phyloP scores from a whole-genome alignment of 2,329 filamentous ascomycete genomes.

The Didymella pinodella region DNA sequence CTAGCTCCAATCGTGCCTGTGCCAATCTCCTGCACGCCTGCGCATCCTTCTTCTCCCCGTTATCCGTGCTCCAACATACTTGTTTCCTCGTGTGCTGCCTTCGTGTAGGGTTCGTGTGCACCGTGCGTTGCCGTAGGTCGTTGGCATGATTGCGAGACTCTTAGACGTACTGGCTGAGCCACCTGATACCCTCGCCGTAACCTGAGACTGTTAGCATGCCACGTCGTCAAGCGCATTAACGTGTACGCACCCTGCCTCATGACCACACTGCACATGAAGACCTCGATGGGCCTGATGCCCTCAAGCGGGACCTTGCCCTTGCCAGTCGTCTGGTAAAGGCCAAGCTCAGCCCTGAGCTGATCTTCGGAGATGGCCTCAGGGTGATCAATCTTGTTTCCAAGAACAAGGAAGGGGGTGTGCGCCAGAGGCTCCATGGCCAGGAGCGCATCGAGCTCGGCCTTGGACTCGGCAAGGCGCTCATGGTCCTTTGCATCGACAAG shows the following conservation, averaged over 20 bases:
- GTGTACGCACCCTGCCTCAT: constrained; percentile 76
- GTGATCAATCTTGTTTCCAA: constrained; percentile 99
- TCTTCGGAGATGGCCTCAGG: constrained; percentile 94
- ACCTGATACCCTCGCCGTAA: constrained; percentile 51
- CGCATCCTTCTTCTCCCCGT: not conserved
- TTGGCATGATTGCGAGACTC: not conserved
- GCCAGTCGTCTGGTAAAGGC: constrained; percentile 74
- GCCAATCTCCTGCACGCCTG: constrained; percentile 5
- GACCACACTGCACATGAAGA: constrained; percentile 97
- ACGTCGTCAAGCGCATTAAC: too few relatives aligned
- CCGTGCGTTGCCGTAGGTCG: not conserved
- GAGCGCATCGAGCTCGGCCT: constrained; percentile 91
- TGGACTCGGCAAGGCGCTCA: constrained; percentile 91
- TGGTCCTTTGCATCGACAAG: constrained; percentile 96
- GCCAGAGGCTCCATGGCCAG: constrained; percentile 93
- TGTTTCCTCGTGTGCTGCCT: not conserved
- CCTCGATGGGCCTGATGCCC: constrained; percentile 70
- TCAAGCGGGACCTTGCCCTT: constrained; percentile 45
- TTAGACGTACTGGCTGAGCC: constrained; percentile 52
- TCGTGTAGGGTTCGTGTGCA: not conserved
- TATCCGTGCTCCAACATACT: not conserved
- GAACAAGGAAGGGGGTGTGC: constrained; percentile 93
- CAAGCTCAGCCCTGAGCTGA: constrained; percentile 87
- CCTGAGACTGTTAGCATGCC: constrained; percentile 18
- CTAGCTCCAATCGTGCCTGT: constrained; percentile 2